phyloP scores from a whole-genome alignment of 805 yeast species.

The Candida andamanensis region DNA sequence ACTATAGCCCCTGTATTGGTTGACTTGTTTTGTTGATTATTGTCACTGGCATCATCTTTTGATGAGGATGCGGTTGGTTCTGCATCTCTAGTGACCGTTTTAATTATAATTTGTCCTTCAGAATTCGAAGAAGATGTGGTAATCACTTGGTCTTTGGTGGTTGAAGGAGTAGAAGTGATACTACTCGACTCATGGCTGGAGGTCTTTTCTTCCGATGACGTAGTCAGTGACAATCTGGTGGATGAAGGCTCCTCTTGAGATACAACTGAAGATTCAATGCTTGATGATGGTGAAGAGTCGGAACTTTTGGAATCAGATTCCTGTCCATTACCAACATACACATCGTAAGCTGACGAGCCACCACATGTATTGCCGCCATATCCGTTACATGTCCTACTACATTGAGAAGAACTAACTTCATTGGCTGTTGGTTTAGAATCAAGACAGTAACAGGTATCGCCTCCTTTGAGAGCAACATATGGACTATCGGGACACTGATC shows the following conservation, averaged over 20 bases:
- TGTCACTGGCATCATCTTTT: constrained; percentile 4
- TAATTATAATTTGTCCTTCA: constrained; percentile 7
- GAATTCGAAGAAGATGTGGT: constrained; percentile 10
- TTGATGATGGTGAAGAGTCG: neutral
- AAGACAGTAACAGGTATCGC: constrained; percentile 37
- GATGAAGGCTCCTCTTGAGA: constrained; percentile 1
- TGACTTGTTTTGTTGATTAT: constrained; percentile 11
- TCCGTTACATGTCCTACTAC: constrained; percentile 31
- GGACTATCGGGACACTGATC: constrained; percentile 26
- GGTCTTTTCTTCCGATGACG: constrained; percentile 8
- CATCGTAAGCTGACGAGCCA: constrained; percentile 27
- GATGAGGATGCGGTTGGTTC: constrained; percentile 7
- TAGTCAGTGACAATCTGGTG: constrained; percentile 4
- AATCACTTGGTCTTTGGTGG: constrained; percentile 7
- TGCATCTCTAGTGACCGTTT: constrained; percentile 9
- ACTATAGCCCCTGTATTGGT: constrained; percentile 35
- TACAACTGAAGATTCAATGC: neutral
- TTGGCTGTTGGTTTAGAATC: constrained; percentile 20
- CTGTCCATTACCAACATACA: constrained; percentile 23
- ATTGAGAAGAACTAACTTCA: constrained; percentile 12
- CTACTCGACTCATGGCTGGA: constrained; percentile 6
- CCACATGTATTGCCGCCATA: constrained; percentile 34
- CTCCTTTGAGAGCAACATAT: constrained; percentile 34
- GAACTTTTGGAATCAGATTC: constrained; percentile 5
- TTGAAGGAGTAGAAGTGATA: constrained; percentile 9